Evolutionary conservation across 1,284 basidiomycete species (phyloP), one percentile per base, ranked within the genome.

Genomic region (Marasmius sp.): DNA sequence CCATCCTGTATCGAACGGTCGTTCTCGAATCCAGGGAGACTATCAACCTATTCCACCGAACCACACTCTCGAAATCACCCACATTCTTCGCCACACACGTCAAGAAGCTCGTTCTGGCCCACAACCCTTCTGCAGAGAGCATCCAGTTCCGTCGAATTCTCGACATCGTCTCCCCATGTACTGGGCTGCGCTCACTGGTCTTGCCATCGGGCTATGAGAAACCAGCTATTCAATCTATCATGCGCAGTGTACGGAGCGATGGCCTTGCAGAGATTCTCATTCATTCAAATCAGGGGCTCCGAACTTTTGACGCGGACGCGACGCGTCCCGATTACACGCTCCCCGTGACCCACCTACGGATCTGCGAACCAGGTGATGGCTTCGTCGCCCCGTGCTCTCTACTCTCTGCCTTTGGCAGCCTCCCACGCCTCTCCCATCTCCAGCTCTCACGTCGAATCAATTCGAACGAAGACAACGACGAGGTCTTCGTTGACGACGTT

Each of bases 401-500:
- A 22, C 66, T 81, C n/a, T 58, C 64, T 12, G 65, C 72, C 14
- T 74, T 80, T 52, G 75, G 75, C 8, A 45, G 67, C 10, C 68
- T 74, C 1, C 74, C 73, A 3, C 65, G 69, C 33, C 72, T 82
- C 10, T 73, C 79, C 6, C 75, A 81, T 62, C 68, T 82, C n/a
- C 73, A 78, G 48, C 68, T 82, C 20, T 66, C 77, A 1, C 77
- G 80, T 34, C 74, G 76, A 5, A 70, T 75, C 20, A 70, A 78
- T 53, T 75, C 76, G 2, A 81, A 81, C 63, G 71, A 74, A 60
- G 76, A 74, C 39, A 82, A 81, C 61, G 80, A 82, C 64, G 45
- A 61, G 6, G 66, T 71, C n/a, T 81, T 82, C 60, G 69, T 70
- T 7, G 65, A 71, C 7, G 76, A 79, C 33, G 61, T 81, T 18